Conservation (phyloP, 1,284 basidiomycete genomes). For the Ganoderma meredithae region DNA sequence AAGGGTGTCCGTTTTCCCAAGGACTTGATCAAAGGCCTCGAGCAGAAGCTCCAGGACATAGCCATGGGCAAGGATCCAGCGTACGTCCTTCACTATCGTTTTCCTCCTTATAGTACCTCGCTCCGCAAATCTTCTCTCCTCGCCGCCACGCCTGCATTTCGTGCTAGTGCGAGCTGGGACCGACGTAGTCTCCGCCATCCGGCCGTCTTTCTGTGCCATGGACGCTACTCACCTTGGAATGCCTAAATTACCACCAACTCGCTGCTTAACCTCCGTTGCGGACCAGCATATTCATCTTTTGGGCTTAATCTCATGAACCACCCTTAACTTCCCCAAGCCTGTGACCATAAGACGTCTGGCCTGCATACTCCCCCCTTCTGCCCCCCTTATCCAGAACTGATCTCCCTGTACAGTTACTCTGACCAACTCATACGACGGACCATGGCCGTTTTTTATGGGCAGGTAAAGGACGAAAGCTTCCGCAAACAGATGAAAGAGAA, state of each 20-base stretch:
- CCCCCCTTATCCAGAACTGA: conserved; percentile 11
- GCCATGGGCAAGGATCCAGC: conserved; percentile 90
- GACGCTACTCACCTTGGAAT: neutral
- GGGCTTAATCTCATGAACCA: neutral
- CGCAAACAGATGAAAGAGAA: conserved; percentile 93
- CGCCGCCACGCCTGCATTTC: neutral
- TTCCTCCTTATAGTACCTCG: no score
- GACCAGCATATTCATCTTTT: neutral
- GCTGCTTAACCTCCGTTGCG: neutral
- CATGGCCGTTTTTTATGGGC: conserved; percentile 91
- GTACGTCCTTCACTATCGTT: conserved; percentile 55
- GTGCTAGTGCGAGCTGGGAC: neutral
- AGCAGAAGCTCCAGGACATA: conserved; percentile 87
- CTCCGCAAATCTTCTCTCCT: no score
- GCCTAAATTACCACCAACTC: neutral
- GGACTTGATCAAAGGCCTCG: conserved; percentile 88
- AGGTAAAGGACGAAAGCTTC: conserved; percentile 85
- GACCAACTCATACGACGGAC: conserved; percentile 89
- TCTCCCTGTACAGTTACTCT: conserved; percentile 65
- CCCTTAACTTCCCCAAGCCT: neutral
- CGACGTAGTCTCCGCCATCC: neutral
- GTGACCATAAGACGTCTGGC: neutral
- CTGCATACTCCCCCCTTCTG: neutral
- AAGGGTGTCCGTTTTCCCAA: conserved; percentile 93
- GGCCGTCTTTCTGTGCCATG: neutral